A percentile compares a stretch with the other conserved stretches of the same genome.
These are phyloP conservation scores for Pythium folliculosum DNA, from an alignment of 352 stramenopile genomes.

Conservation along the genomic window DNA sequence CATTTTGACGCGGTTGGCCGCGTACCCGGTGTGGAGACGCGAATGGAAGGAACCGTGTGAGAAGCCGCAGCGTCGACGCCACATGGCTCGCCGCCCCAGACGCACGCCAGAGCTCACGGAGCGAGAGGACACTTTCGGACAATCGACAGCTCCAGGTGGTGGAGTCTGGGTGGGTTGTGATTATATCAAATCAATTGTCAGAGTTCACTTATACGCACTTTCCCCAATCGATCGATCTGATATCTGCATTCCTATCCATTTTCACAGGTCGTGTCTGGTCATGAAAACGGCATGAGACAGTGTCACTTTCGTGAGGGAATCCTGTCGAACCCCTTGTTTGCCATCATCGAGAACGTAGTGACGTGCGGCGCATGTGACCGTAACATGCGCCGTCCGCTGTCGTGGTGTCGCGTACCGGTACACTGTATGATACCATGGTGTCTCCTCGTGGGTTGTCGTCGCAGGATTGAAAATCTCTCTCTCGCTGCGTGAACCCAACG, in stretches of 20 bases:
- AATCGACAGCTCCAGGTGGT: constrained; percentile 2
- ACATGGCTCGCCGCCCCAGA: neutral
- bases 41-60: neutral
- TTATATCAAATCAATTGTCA: too few relatives aligned
- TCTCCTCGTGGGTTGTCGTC: too few relatives aligned
- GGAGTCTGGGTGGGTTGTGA: too few relatives aligned
- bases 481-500: too few relatives aligned
- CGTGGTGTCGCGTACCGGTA: too few relatives aligned
- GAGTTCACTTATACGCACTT: too few relatives aligned
- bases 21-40: neutral
- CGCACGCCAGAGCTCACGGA: neutral
- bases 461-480: too few relatives aligned
- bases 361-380: too few relatives aligned
- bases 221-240: constrained; percentile 1
- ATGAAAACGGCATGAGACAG: neutral
- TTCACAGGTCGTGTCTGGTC: constrained; percentile 5
- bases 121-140: neutral
- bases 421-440: too few relatives aligned
- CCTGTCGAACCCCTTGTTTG: neutral
- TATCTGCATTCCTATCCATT: constrained; percentile 2
- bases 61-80: neutral
- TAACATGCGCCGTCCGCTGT: too few relatives aligned
- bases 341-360: neutral
- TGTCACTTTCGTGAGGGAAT: neutral
- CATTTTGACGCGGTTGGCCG: neutral